These are phyloP conservation scores for Fusarium goolgardi DNA, from an alignment of 2,329 filamentous ascomycete genomes.

Conservation along the genomic window DNA sequence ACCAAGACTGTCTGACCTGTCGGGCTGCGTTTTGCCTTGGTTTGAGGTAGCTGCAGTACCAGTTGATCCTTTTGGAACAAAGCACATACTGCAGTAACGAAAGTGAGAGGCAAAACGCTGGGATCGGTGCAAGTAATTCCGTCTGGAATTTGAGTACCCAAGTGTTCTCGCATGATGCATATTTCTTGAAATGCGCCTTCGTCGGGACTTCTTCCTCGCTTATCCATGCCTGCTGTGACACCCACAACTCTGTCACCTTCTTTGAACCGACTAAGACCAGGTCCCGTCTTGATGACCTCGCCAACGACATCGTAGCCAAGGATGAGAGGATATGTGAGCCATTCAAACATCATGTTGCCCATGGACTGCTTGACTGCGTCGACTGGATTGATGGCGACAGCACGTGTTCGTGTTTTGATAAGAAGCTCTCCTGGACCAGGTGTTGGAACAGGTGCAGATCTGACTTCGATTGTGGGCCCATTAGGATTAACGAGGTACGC, in stretches of 20 bases:
- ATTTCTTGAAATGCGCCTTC: slow-evolving; percentile 9
- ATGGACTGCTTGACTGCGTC: slow-evolving; percentile 18
- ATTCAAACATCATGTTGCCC: slow-evolving; percentile 28
- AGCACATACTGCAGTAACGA: neutral
- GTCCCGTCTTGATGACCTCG: neutral
- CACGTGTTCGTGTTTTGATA: neutral
- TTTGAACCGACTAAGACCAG: neutral
- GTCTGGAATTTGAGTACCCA: neutral
- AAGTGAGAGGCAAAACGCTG: slow-evolving; percentile 8
- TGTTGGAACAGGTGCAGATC: neutral
- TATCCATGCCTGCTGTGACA: slow-evolving; percentile 3
- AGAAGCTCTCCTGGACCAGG: neutral
- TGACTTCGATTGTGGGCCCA: slow-evolving; percentile 3
- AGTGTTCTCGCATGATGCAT: neutral
- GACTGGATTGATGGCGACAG: neutral
- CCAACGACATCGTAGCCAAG: slow-evolving; percentile 12
- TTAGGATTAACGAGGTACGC: slow-evolving; percentile 5
- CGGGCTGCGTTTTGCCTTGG: fast-evolving
- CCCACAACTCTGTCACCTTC: neutral
- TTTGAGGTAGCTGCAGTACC: neutral
- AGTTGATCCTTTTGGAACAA: slow-evolving; percentile 10
- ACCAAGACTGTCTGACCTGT: neutral
- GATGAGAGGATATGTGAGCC: slow-evolving; percentile 14
- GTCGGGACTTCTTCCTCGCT: neutral
- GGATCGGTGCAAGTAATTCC: neutral